These are phyloP conservation scores for Solanum clarkiae DNA, from an alignment of 257 asterid species.

Conservation along the genomic window DNA sequence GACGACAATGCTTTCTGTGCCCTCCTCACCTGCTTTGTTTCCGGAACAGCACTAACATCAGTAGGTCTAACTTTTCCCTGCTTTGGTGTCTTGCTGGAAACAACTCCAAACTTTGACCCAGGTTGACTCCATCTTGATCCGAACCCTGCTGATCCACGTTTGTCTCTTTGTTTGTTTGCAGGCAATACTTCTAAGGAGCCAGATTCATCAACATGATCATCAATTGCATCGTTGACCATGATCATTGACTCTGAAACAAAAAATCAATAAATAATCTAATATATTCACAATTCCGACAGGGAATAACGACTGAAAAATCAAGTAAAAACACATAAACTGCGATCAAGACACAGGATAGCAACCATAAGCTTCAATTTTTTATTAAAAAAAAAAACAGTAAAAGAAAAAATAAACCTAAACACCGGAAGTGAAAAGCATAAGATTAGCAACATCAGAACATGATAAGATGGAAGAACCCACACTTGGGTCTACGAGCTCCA, in stretches of 20 bases:
- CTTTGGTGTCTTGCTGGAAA: slow-evolving; percentile 35
- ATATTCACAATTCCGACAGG: not conserved
- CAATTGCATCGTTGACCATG: slow-evolving; percentile 27
- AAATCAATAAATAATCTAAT: not conserved
- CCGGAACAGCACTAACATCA: slow-evolving; percentile 34
- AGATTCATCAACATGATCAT: slow-evolving; percentile 52
- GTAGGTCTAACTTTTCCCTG: slow-evolving; percentile 34
- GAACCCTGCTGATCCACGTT: slow-evolving; percentile 29
- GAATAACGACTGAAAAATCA: not conserved
- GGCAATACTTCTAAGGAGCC: slow-evolving; percentile 34
- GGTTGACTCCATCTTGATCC: slow-evolving; percentile 38
- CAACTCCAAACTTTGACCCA: slow-evolving; percentile 32
- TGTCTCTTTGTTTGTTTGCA: slow-evolving; percentile 28
- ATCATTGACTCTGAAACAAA: slow-evolving; percentile 17
- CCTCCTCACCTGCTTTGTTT: slow-evolving; percentile 40
- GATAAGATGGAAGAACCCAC: not conserved
- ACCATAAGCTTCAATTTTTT: not conserved
- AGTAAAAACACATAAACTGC: not conserved
- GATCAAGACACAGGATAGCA: not conserved
- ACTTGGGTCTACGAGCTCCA: not conserved
- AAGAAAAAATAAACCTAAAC: not conserved
- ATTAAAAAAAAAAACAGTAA: not conserved
- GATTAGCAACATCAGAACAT: not conserved
- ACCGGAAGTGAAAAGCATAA: not conserved
- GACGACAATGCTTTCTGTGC: slow-evolving; percentile 30